Base-by-base conservation (phyloP, 306 rosid genomes). In the Elaeagnus macrophylla region DNA sequence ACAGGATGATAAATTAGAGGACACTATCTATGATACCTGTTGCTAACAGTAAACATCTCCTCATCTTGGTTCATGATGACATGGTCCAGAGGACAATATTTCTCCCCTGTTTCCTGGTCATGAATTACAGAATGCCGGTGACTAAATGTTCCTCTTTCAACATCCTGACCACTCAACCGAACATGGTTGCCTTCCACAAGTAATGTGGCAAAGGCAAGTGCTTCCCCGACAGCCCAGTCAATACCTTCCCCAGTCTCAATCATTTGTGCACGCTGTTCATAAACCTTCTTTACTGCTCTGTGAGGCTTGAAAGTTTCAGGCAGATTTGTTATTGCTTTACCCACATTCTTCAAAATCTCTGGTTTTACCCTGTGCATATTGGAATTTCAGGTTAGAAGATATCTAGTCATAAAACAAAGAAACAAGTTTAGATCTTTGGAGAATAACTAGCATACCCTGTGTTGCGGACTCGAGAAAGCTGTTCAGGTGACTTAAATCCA, bases 11-110 rank as follows among this genome's bases (percentile, higher is more conserved):
- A 61, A 35, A 66, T 35, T 35, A 46, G 37, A 32, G 60, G 48
- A 16, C 38, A 6, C 50, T 56, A 53, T 52, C 42, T 49, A 15
- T 37, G 48, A 41, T 80, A 83, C 97, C 97, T 86, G 82, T 91
- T 91, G 95, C 97, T 91, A 50, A 91, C 97, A 10, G 96, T 91
- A 63, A 86, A 91, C 95, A 83, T 64, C 77, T 87, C 97, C 77
- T 80, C 93, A 54, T 86, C 56, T 72, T 91, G 97, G 80, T 80
- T 84, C 79, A 85, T 83, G 64, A 77, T 70, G 64, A 91, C 73
- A 67, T 91, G 76, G 59, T 86, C 96, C 60, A 91, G 75, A 64
- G 96, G 96, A 58, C 97, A 91, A 68, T 86, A 91, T 67, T 57
- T 70, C 2, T 68, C 87, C 55, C 97, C 97, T 0, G 86, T 86